Evolutionary conservation across 805 yeast species (phyloP).

Genomic region (Metahyphopichia silvanorum): DNA sequence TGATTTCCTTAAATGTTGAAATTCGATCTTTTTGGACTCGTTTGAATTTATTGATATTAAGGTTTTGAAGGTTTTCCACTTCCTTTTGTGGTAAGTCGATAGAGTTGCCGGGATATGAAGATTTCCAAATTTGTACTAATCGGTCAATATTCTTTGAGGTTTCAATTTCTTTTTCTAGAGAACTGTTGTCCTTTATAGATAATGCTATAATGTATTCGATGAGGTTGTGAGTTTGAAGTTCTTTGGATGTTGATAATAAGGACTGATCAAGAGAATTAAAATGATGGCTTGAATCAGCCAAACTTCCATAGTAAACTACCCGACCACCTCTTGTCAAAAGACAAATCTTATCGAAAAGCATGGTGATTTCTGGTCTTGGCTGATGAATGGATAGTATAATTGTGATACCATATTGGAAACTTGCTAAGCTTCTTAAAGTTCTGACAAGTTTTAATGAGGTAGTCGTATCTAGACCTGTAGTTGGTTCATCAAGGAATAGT

Average conservation of each 20-base stretch:
- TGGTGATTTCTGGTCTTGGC: slow-evolving; percentile 75
- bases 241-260: slow-evolving; percentile 2
- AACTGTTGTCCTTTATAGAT: slow-evolving; percentile 32
- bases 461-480: slow-evolving; percentile 81
- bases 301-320: slow-evolving; percentile 43
- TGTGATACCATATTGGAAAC: slow-evolving; percentile 58
- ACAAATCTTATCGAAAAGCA: slow-evolving; percentile 63
- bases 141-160: slow-evolving; percentile 21
- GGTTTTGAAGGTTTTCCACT: slow-evolving; percentile 10
- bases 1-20: slow-evolving; percentile 25
- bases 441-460: slow-evolving; percentile 65
- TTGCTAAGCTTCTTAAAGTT: slow-evolving; percentile 50
- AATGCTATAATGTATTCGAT: slow-evolving; percentile 35
- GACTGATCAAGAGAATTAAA: slow-evolving; percentile 33
- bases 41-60: slow-evolving; percentile 14
- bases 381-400: slow-evolving; percentile 78
- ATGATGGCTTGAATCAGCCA: slow-evolving; percentile 43
- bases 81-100: slow-evolving; percentile 8
- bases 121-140: slow-evolving; percentile 26
- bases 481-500: slow-evolving; percentile 81
- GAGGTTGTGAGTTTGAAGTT: slow-evolving; percentile 10
- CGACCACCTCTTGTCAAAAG: slow-evolving; percentile 61
- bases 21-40: slow-evolving; percentile 16
- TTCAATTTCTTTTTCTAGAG: slow-evolving; percentile 18
- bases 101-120: slow-evolving; percentile 3